A percentile compares a stretch with the other conserved stretches of the same genome.
Evolutionary conservation across 2,329 filamentous ascomycete species (phyloP).

Genomic region (Akanthomyces uredinophilus): DNA sequence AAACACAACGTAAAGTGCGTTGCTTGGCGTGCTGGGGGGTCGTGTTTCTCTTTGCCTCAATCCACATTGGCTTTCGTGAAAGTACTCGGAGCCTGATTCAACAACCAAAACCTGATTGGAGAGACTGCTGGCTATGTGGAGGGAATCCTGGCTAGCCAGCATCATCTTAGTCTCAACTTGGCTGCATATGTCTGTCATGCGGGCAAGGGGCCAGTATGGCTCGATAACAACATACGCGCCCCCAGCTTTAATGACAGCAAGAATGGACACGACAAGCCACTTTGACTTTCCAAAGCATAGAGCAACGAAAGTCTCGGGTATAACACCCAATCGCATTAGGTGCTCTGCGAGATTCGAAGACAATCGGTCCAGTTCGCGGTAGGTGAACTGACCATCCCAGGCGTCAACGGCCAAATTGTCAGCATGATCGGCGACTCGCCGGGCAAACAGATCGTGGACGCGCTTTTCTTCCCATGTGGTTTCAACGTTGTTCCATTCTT

Average conservation of each 20-base stretch:
- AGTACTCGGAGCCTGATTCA: not conserved
- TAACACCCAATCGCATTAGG: constrained; percentile 21
- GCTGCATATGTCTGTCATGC: not conserved
- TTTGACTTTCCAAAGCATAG: constrained; percentile 24
- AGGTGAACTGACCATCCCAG: constrained; percentile 40
- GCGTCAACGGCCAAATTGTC: constrained; percentile 31
- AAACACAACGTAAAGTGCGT: constrained; percentile 37
- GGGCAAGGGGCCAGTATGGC: not conserved
- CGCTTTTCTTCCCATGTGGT: not conserved
- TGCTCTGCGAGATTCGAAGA: constrained; percentile 17
- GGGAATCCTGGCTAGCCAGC: not conserved
- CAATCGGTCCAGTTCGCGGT: constrained; percentile 29
- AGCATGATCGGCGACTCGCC: not conserved
- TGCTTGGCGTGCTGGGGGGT: not conserved
- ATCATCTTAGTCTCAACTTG: not conserved
- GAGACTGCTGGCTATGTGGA: not conserved
- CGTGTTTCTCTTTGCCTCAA: not conserved
- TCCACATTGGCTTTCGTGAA: not conserved
- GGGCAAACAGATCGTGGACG: not conserved
- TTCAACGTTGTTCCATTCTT: not conserved
- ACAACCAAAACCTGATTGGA: not conserved
- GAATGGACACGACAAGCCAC: constrained; percentile 22
- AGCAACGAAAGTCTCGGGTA: constrained; percentile 21
- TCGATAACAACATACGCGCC: constrained; percentile 15
- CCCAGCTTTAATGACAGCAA: constrained; percentile 23